Conservation (phyloP, 2,329 filamentous ascomycete genomes). For the Verticillium dahliae region DNA sequence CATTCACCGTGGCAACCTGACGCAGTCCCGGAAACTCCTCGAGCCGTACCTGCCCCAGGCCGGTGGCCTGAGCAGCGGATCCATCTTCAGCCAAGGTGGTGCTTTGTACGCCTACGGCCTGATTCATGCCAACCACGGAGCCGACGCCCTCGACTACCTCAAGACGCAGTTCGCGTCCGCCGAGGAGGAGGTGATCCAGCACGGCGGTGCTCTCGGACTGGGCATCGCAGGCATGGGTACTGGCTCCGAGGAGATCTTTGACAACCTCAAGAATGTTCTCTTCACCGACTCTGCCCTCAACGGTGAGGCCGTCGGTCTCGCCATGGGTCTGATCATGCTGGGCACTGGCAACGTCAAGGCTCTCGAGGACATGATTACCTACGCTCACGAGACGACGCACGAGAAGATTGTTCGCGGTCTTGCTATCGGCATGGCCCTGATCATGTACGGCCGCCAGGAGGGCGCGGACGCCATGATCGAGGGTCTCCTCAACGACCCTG, state of each 20-base stretch:
- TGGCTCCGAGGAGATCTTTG: constrained; percentile 82
- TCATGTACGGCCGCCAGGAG: constrained; percentile 97
- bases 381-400: constrained; percentile 95
- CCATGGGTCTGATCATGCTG: constrained; percentile 97
- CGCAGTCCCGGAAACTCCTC: constrained; percentile 85
- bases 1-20: constrained; percentile 91
- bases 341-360: constrained; percentile 94
- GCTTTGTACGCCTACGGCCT: constrained; percentile 92
- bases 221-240: constrained; percentile 98
- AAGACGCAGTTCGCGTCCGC: constrained; percentile 68
- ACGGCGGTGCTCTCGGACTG: constrained; percentile 89
- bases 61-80: constrained; percentile 68
- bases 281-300: constrained; percentile 95
- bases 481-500: constrained; percentile 84
- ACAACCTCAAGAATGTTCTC: constrained; percentile 81
- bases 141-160: constrained; percentile 77
- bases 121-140: constrained; percentile 96
- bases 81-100: constrained; percentile 91
- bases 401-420: constrained; percentile 98
- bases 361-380: constrained; percentile 93
- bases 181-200: constrained; percentile 89
- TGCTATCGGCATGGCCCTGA: constrained; percentile 92
- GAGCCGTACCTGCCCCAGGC: constrained; percentile 88
- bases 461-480: constrained; percentile 92
- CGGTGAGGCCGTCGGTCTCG: constrained; percentile 88